Percentiles rank a stretch among this genome's conserved stretches.
Evolutionary conservation across 805 yeast species (phyloP).

Genomic region (Lachancea thermotolerans): DNA sequence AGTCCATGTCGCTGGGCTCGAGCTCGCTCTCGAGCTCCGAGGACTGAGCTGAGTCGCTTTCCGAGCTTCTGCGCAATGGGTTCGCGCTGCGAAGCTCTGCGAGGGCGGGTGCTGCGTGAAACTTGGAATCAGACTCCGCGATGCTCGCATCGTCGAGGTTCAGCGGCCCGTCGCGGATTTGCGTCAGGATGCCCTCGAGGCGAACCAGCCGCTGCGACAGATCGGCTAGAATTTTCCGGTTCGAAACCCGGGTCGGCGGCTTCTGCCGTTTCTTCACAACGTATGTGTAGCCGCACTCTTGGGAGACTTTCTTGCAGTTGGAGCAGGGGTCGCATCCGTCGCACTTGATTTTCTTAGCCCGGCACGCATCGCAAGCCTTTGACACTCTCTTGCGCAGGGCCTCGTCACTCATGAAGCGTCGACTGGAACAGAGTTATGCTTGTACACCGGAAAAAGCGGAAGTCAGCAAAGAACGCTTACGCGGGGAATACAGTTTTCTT

Average conservation of each 20-base stretch:
- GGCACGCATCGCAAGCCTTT: constrained; percentile 7
- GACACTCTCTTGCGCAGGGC: constrained; percentile 6
- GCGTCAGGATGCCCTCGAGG: constrained; percentile 3
- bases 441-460: too few species aligned
- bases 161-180: constrained; percentile 1
- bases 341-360: constrained; percentile 12
- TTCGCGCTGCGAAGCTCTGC: too few species aligned
- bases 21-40: too few species aligned
- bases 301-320: constrained; percentile 14
- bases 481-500: too few species aligned
- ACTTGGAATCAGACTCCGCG: neutral
- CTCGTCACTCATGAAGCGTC: neutral
- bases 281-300: constrained; percentile 10
- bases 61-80: too few species aligned
- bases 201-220: constrained; percentile 3
- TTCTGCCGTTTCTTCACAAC: constrained; percentile 1
- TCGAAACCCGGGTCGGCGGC: constrained; percentile 6
- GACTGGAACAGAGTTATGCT: too few species aligned
- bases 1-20: too few species aligned
- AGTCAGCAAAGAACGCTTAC: too few species aligned
- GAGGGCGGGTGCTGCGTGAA: neutral
- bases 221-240: constrained; percentile 2
- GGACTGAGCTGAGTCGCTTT: too few species aligned
- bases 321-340: constrained; percentile 20
- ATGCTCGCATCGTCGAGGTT: neutral